Evolutionary conservation across 768 basidiomycete species (phyloP).

Genomic region (Phanerodontia chrysosporium): DNA sequence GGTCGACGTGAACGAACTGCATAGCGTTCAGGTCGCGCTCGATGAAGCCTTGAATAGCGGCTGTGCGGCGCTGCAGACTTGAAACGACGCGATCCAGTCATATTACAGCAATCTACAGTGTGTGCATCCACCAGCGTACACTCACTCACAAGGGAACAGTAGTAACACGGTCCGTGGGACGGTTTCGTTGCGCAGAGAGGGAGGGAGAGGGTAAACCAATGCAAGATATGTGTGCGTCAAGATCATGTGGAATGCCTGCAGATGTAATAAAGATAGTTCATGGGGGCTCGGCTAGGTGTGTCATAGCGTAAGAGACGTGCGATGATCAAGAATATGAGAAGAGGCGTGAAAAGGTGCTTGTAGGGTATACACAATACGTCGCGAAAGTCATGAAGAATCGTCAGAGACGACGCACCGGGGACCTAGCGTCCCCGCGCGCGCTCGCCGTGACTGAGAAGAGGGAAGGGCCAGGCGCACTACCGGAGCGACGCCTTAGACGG

Average conservation of each 20-base stretch:
- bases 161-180: background rate
- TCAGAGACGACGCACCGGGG: background rate
- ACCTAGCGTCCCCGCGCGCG: slow-evolving; percentile 5
- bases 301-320: background rate
- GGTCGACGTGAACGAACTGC: too few relatives aligned
- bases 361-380: background rate
- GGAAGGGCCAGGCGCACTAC: background rate
- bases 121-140: background rate
- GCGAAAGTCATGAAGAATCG: background rate
- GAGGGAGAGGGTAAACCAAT: too few relatives aligned
- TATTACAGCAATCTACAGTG: background rate
- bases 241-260: background rate
- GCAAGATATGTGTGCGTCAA: too few relatives aligned
- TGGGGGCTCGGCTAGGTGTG: background rate
- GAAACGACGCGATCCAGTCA: background rate
- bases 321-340: background rate
- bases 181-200: background rate
- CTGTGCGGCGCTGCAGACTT: too few relatives aligned
- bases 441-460: background rate
- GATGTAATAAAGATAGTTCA: background rate
- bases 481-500: background rate
- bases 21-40: too few relatives aligned
- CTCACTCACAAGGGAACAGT: background rate
- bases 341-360: background rate
- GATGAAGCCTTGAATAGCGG: too few relatives aligned